phyloP scores from a whole-genome alignment of 2,329 filamentous ascomycete species.

The Colletotrichum karsti region DNA sequence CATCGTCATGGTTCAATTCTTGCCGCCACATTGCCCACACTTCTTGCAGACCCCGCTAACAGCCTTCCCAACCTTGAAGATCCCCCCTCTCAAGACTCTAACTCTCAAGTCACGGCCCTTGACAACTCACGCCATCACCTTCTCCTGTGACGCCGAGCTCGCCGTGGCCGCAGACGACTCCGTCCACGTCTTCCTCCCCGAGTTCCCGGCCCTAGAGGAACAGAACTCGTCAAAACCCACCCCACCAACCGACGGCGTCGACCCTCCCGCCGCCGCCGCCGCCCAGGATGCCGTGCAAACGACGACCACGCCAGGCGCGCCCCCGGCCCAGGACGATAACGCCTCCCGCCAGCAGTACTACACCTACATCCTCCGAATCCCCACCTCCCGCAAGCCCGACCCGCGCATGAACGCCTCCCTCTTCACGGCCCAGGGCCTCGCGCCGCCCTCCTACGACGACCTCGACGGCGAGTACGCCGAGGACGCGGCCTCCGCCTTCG shows the following conservation, averaged over 20 bases:
- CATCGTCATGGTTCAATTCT: background rate
- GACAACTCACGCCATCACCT: constrained; percentile 52
- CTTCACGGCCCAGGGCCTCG: constrained; percentile 47
- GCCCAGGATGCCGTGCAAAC: constrained; percentile 27
- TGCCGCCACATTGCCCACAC: background rate
- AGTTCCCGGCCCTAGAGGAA: constrained; percentile 42
- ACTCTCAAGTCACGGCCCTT: constrained; percentile 52
- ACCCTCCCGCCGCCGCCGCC: constrained; percentile 33
- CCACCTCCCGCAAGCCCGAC: constrained; percentile 44
- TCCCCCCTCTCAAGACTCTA: constrained; percentile 57
- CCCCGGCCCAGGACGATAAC: constrained; percentile 7
- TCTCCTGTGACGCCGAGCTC: constrained; percentile 67
- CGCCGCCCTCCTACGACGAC: constrained; percentile 37
- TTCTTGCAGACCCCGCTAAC: background rate
- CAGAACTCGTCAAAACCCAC: constrained; percentile 6
- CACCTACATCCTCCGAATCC: constrained; percentile 42
- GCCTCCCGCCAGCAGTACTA: constrained; percentile 40
- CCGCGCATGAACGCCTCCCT: constrained; percentile 55
- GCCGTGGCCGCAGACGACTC: constrained; percentile 66
- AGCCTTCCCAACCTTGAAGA: constrained; percentile 35
- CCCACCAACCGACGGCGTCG: background rate
- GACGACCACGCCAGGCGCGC: constrained; percentile 33
- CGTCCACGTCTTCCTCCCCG: constrained; percentile 59
- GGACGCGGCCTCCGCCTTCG: constrained; percentile 36
- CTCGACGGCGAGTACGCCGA: background rate